Evolutionary conservation across 192 early-diverging fungal species (phyloP).

Genomic region (Nowakowskiella sp.): DNA sequence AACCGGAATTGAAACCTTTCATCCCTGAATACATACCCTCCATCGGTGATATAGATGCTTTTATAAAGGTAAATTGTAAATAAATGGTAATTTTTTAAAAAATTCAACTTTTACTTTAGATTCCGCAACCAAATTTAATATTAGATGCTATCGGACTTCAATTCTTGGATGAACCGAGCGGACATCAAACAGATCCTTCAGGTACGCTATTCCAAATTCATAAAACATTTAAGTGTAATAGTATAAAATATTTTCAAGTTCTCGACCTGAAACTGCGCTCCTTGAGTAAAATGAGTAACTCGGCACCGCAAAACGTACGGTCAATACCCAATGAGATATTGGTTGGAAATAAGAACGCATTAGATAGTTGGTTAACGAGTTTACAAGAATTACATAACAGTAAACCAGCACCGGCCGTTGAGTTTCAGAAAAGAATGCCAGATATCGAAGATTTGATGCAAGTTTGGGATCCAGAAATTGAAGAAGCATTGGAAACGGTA

Average conservation of each 20-base stretch:
- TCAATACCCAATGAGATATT: conserved; percentile 22
- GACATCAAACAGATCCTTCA: conserved; percentile 43
- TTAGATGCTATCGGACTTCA: conserved; percentile 38
- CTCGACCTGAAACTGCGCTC: conserved; percentile 46
- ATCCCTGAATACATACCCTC: conserved; percentile 54
- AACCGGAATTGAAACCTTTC: conserved; percentile 44
- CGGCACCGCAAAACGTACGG: conserved; percentile 30
- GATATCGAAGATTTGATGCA: conserved; percentile 56
- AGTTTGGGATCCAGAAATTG: conserved; percentile 47
- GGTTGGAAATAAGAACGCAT: conserved; percentile 21
- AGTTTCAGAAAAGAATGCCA: conserved; percentile 43
- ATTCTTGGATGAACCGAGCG: conserved; percentile 44
- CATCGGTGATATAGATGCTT: conserved; percentile 59
- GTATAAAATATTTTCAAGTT: conserved; percentile 15
- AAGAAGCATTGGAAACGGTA: conserved; percentile 35
- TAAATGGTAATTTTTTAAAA: conserved; percentile 3
- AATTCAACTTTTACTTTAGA: conserved; percentile 15
- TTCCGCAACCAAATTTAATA: conserved; percentile 37
- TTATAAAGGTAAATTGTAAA: conserved; percentile 39
- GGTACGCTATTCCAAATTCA: conserved; percentile 22
- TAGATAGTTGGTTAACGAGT: conserved; percentile 47
- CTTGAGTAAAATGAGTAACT: conserved; percentile 29
- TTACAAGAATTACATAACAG: conserved; percentile 43
- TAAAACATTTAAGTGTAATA: neutral
- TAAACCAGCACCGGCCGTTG: conserved; percentile 31